Base-by-base conservation (phyloP, 1,139 yeast species). In the Yamadazyma triangularis region DNA sequence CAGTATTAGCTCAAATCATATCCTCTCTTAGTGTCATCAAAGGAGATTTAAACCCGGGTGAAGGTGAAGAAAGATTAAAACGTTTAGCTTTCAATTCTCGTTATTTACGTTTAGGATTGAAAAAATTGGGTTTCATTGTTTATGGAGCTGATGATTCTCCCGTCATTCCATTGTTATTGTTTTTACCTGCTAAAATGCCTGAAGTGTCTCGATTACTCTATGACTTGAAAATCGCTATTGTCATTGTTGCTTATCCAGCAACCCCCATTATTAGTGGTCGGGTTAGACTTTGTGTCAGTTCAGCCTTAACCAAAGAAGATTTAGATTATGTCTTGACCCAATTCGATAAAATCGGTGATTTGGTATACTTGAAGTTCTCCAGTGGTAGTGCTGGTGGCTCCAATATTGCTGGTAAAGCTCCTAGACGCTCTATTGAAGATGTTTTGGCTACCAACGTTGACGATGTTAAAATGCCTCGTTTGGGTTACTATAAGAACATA, bases 111-210 rank as follows among this genome's bases (percentile, higher is more conserved):
- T 67, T 88, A 29, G 99, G 96, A 35, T 72, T 91, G 50, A 87
- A 85, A 56, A 80, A 88, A 55, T 66, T 91, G 40, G 99, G 99
- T 1, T 91, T 88, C 56, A 88, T 88, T 51, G 93, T 88, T 29
- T 83, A 80, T 47, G 98, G 99, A 42, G 86, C 86, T 39, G 96
- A 91, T 44, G 98, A 93, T 58, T 86, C 96, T 28, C 99, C 99
- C 1, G 95, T 91, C 35, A 79, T 91, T 34, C 98, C 98, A 21
- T 59, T 91, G 39, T 68, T 93, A 55, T 63, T 89, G 39, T 91
- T 82, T 53, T 78, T 87, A 34, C 98, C 98, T 21, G 79, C 93
- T 20, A 89, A 88, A 57, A 87, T 91, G 95, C 93, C 96, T 11
- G 89, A 93, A 0, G 75, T 88, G 40, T 83, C 96, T 25, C 76